Conservation (phyloP, 805 yeast genomes). For the Wickerhamiella azyma region DNA sequence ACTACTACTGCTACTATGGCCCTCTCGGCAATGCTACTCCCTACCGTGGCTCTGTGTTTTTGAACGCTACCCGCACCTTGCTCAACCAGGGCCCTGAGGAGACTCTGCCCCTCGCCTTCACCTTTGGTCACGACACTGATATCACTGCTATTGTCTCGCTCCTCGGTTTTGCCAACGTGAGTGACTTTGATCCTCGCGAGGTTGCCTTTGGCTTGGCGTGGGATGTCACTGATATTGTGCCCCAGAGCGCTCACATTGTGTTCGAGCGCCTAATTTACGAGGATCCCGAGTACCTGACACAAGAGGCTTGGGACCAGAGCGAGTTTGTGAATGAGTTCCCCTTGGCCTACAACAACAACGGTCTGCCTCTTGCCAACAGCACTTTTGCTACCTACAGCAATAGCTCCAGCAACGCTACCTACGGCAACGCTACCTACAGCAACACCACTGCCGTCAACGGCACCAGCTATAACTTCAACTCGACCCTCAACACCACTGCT, state of each 20-base stretch:
- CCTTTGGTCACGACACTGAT: conserved; percentile 50
- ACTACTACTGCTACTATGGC: conserved; percentile 22
- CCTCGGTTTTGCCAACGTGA: conserved; percentile 34
- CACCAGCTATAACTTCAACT: not conserved
- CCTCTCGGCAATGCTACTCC: conserved; percentile 20
- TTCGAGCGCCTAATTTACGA: conserved; percentile 30
- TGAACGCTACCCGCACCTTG: conserved; percentile 36
- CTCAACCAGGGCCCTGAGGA: conserved; percentile 29
- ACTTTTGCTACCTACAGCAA: too few relatives aligned
- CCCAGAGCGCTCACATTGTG: conserved; percentile 22
- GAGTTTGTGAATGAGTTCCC: conserved; percentile 13
- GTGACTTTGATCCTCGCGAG: conserved; percentile 22
- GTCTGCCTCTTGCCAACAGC: too few relatives aligned
- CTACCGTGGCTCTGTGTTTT: conserved; percentile 33
- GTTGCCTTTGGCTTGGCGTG: conserved; percentile 37
- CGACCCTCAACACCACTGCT: conserved; percentile 8
- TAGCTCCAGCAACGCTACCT: too few relatives aligned
- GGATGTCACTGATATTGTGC: conserved; percentile 31
- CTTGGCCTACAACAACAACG: conserved; percentile 16
- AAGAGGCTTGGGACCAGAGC: not conserved
- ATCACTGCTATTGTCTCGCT: conserved; percentile 36
- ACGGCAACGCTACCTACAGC: too few relatives aligned
- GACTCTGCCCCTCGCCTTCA: conserved; percentile 31
- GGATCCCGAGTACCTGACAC: conserved; percentile 18
- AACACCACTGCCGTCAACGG: too few relatives aligned